These are phyloP conservation scores for Trypanosoma mega DNA, from an alignment of 208 protist genomes.

Conservation along the genomic window DNA sequence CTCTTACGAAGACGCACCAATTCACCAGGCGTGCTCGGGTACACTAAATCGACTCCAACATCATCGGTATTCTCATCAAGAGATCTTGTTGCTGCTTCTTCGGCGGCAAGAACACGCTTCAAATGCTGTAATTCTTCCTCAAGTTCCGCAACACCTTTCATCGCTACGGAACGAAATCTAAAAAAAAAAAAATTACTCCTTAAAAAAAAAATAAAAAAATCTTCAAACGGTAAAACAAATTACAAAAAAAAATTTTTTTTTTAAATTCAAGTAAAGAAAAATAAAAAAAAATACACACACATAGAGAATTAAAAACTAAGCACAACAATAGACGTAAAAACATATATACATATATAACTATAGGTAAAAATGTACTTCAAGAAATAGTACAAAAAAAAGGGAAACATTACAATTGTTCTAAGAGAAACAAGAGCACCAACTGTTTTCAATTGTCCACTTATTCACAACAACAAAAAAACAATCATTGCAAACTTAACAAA, in stretches of 20 bases:
- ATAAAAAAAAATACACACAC: no score
- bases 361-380: no score
- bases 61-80: not conserved
- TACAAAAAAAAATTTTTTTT: slow-evolving; percentile 12
- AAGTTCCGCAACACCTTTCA: not conserved
- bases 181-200: slow-evolving; percentile 21
- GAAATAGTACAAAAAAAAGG: no score
- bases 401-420: no score
- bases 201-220: slow-evolving; percentile 19
- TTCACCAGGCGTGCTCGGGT: slow-evolving; percentile 12
- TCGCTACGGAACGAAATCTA: slow-evolving; percentile 41
- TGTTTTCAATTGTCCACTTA: no score
- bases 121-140: not conserved
- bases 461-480: no score
- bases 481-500: no score
- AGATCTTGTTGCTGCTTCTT: not conserved
- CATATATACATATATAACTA: no score
- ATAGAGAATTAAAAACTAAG: no score
- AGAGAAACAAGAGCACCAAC: no score
- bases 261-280: no score
- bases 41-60: not conserved
- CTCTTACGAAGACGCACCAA: slow-evolving; percentile 27
- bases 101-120: not conserved
- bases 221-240: slow-evolving; percentile 7
- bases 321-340: no score